Conservation (phyloP, 352 stramenopile species). For the Globisporangium carolinianum region DNA sequence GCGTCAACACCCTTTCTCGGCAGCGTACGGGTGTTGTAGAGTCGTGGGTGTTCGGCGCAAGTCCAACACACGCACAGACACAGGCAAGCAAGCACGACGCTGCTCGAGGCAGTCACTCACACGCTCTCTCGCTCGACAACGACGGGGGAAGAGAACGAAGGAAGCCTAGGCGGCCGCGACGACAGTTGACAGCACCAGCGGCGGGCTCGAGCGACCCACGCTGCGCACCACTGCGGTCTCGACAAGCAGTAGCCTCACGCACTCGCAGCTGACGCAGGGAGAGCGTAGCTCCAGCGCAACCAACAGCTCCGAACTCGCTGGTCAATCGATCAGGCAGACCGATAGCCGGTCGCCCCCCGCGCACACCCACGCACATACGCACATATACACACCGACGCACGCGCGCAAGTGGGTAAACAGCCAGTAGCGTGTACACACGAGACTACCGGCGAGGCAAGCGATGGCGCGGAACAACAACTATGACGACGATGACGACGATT, state of each 20-base stretch:
- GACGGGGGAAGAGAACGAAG: too few species aligned
- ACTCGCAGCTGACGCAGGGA: too few species aligned
- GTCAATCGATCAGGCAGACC: too few species aligned
- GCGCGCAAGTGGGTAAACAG: too few species aligned
- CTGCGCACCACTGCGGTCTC: background rate
- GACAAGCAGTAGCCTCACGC: background rate
- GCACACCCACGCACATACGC: background rate
- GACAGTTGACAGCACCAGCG: background rate
- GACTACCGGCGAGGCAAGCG: background rate
- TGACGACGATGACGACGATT: conserved; percentile 81
- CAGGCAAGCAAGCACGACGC: background rate
- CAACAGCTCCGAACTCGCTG: too few species aligned
- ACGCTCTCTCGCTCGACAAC: too few species aligned
- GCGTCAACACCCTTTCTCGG: background rate
- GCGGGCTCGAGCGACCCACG: background rate
- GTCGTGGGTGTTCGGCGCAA: background rate
- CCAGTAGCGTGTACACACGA: background rate
- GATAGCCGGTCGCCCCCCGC: too few species aligned
- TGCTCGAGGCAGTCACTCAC: background rate
- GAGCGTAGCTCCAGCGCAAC: too few species aligned
- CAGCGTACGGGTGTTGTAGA: background rate
- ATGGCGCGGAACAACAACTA: conserved; percentile 63
- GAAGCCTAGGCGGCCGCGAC: too few species aligned
- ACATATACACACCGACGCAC: background rate
- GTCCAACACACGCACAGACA: background rate